Conservation (phyloP, 306 rosid genomes). For the Senna tora region DNA sequence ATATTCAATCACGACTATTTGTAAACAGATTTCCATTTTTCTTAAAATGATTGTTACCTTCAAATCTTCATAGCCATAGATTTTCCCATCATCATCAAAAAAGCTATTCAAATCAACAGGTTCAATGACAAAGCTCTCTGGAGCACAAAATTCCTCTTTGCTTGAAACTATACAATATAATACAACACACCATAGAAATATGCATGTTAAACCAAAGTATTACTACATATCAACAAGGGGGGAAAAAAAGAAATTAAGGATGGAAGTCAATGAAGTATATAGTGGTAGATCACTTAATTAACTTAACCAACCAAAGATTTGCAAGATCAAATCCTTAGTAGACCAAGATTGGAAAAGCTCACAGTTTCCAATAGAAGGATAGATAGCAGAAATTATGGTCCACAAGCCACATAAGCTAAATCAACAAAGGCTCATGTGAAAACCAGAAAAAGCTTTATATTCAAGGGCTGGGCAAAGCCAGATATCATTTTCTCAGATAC, state of each 20-base stretch:
- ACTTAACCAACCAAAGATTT: background rate
- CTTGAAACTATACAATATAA: constrained; percentile 59
- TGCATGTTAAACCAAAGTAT: constrained; percentile 19
- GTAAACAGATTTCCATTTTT: background rate
- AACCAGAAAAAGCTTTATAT: background rate
- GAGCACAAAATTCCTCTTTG: constrained; percentile 64
- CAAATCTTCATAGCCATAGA: constrained; percentile 86
- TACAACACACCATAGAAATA: constrained; percentile 11
- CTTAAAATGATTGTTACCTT: constrained; percentile 53
- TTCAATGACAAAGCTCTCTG: constrained; percentile 53
- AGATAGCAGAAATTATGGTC: background rate
- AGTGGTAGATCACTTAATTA: background rate
- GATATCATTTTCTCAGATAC: background rate
- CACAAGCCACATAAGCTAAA: background rate
- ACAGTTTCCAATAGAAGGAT: background rate
- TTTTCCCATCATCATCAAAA: constrained; percentile 78
- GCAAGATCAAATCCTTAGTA: constrained; percentile 1
- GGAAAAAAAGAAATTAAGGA: background rate
- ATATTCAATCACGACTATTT: background rate
- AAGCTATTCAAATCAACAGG: constrained; percentile 73
- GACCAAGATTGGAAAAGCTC: background rate
- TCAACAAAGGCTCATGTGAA: background rate
- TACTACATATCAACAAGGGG: background rate
- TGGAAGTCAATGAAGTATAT: background rate
- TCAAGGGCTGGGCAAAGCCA: constrained; percentile 16